Percentiles rank a stretch among this genome's conserved stretches.
phyloP scores from a whole-genome alignment of 345 rosid species.

The Ceriops decandra region DNA sequence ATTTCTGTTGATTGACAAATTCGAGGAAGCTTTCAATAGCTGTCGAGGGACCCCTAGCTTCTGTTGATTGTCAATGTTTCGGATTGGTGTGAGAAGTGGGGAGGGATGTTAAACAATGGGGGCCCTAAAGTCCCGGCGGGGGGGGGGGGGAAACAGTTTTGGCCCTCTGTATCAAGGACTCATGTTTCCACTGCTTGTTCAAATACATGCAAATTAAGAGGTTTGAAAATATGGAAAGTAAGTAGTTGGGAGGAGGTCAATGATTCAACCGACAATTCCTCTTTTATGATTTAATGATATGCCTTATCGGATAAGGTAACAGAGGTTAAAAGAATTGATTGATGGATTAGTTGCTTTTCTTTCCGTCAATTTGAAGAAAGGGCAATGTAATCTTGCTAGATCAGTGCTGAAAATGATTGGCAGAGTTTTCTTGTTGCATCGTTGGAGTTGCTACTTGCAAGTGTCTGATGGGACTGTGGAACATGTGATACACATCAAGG shows the following conservation, averaged over 20 bases:
- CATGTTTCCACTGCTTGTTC: no score
- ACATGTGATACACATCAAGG: slow-evolving; percentile 15
- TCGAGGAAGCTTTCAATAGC: no score
- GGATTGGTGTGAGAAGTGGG: no score
- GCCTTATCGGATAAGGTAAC: slow-evolving; percentile 31
- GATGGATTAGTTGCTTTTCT: slow-evolving; percentile 9
- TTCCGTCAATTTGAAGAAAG: slow-evolving; percentile 8
- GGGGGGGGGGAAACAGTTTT: no score
- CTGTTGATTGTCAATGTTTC: no score
- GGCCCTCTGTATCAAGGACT: no score
- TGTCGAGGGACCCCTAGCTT: no score
- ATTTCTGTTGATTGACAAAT: no score
- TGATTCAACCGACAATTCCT: slow-evolving; percentile 22
- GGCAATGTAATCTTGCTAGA: slow-evolving; percentile 35
- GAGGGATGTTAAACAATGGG: no score
- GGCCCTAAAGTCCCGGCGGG: no score
- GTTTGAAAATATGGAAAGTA: neutral
- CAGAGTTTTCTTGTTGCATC: slow-evolving; percentile 23
- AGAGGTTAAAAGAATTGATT: slow-evolving; percentile 30
- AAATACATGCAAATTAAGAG: neutral
- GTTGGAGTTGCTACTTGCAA: slow-evolving; percentile 3
- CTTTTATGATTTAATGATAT: slow-evolving; percentile 12
- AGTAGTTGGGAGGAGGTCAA: slow-evolving; percentile 12
- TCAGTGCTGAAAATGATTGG: slow-evolving; percentile 38
- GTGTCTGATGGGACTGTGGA: slow-evolving; percentile 18